These are phyloP conservation scores for Lepidium didymum DNA, from an alignment of 345 rosid genomes.

Conservation along the genomic window DNA sequence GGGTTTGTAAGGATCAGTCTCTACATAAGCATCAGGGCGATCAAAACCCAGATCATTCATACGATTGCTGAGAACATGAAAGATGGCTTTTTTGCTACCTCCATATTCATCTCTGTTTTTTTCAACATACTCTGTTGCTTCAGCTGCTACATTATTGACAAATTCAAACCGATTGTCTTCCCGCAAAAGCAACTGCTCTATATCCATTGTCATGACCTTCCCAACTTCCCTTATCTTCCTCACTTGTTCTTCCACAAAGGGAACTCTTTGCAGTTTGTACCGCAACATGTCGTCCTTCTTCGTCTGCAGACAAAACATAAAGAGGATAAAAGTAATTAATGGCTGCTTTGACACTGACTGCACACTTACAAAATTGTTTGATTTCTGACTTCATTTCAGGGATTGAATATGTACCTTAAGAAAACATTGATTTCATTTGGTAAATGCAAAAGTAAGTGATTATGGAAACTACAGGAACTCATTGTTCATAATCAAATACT, in stretches of 20 bases:
- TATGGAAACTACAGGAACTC: background rate
- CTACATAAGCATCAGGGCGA: conserved; percentile 68
- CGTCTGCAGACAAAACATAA: conserved; percentile 33
- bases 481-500: background rate
- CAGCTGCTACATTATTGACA: conserved; percentile 76
- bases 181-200: conserved; percentile 54
- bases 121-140: conserved; percentile 71
- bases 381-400: background rate
- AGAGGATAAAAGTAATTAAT: background rate
- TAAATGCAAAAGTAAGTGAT: background rate
- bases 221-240: conserved; percentile 65
- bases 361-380: background rate
- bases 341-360: background rate
- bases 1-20: conserved; percentile 66
- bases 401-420: background rate
- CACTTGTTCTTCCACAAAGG: conserved; percentile 85
- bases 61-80: conserved; percentile 81
- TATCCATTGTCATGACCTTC: conserved; percentile 58
- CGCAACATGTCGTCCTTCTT: conserved; percentile 70
- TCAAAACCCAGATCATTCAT: conserved; percentile 69
- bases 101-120: conserved; percentile 74
- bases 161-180: conserved; percentile 76
- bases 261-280: conserved; percentile 53
- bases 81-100: conserved; percentile 68
- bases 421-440: background rate